Evolutionary conservation across 768 basidiomycete genomes (phyloP).

Genomic region (Amanita molliuscula): DNA sequence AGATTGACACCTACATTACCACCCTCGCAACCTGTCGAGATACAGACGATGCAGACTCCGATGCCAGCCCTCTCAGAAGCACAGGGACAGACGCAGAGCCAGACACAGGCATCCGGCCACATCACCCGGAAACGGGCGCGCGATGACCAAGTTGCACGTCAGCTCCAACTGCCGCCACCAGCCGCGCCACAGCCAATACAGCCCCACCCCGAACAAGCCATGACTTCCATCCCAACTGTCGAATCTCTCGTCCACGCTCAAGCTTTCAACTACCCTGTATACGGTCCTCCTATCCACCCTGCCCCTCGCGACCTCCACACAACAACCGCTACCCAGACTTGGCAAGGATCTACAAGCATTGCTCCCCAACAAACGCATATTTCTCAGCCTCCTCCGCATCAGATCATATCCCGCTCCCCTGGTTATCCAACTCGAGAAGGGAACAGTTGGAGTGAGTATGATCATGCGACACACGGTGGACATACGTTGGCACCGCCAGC

Average conservation of each 20-base stretch:
- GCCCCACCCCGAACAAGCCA: slow-evolving; percentile 10
- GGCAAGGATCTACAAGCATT: slow-evolving; percentile 53
- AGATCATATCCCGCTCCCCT: slow-evolving; percentile 37
- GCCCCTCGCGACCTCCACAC: slow-evolving; percentile 33
- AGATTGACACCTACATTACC: slow-evolving; percentile 7
- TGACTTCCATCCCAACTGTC: slow-evolving; percentile 14
- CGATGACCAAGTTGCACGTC: slow-evolving; percentile 5
- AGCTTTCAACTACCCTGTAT: slow-evolving; percentile 30
- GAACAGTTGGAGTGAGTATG: slow-evolving; percentile 46
- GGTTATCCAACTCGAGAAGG: slow-evolving; percentile 35
- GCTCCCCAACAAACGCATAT: slow-evolving; percentile 59
- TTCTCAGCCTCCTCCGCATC: slow-evolving; percentile 32
- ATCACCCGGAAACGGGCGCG: slow-evolving; percentile 3
- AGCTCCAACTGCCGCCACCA: slow-evolving; percentile 4
- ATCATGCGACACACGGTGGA: slow-evolving; percentile 24
- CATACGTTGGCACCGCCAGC: slow-evolving; percentile 38
- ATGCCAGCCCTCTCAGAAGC: not conserved
- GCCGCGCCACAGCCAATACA: slow-evolving; percentile 8
- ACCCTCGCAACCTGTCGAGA: slow-evolving; percentile 13
- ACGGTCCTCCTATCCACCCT: slow-evolving; percentile 21
- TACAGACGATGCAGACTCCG: slow-evolving; percentile 8
- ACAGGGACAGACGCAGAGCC: not conserved
- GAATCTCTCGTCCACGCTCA: slow-evolving; percentile 21
- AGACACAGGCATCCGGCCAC: not conserved
- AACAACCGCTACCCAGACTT: slow-evolving; percentile 46